phyloP scores from a whole-genome alignment of 2,329 filamentous ascomycete genomes.

The Cladophialophora exuberans region DNA sequence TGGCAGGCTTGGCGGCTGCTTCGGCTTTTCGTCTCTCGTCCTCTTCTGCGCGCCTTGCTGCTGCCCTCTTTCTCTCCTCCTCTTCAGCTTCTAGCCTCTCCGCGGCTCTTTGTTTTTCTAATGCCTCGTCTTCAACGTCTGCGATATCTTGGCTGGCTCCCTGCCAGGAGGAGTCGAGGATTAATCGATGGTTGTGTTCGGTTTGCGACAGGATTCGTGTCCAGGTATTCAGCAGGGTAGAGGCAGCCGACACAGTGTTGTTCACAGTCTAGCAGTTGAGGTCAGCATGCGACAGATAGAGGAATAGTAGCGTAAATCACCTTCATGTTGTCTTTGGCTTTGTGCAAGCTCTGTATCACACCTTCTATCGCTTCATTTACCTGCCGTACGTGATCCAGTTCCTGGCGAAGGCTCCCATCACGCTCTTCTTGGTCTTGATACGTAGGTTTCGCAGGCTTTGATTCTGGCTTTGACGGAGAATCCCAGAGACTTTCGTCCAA shows the following conservation, averaged over 20 bases:
- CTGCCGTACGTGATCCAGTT: slow-evolving; percentile 79
- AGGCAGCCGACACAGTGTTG: slow-evolving; percentile 82
- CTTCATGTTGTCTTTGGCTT: slow-evolving; percentile 55
- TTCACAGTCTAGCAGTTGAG: slow-evolving; percentile 68
- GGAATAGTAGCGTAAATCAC: slow-evolving; percentile 38
- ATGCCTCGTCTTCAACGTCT: slow-evolving; percentile 81
- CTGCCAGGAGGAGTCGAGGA: slow-evolving; percentile 86
- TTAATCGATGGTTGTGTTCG: slow-evolving; percentile 92
- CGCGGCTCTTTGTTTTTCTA: slow-evolving; percentile 73
- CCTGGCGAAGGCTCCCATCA: slow-evolving; percentile 73
- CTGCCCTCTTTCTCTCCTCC: slow-evolving; percentile 74
- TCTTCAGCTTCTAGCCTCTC: slow-evolving; percentile 78
- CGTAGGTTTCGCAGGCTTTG: slow-evolving; percentile 7
- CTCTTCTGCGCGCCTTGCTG: slow-evolving; percentile 57
- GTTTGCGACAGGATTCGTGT: slow-evolving; percentile 94
- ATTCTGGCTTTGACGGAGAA: slow-evolving; percentile 17
- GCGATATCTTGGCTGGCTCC: slow-evolving; percentile 83
- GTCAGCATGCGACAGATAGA: background rate
- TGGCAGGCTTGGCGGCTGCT: slow-evolving; percentile 38
- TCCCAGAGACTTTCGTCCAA: slow-evolving; percentile 22
- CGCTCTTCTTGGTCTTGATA: slow-evolving; percentile 57
- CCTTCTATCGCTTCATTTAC: slow-evolving; percentile 86
- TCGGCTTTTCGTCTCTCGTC: slow-evolving; percentile 46
- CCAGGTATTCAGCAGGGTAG: slow-evolving; percentile 90
- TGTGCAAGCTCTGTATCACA: slow-evolving; percentile 49